Evolutionary conservation across 2,329 filamentous ascomycete species (phyloP).

Genomic region (Talaromyces sp.): DNA sequence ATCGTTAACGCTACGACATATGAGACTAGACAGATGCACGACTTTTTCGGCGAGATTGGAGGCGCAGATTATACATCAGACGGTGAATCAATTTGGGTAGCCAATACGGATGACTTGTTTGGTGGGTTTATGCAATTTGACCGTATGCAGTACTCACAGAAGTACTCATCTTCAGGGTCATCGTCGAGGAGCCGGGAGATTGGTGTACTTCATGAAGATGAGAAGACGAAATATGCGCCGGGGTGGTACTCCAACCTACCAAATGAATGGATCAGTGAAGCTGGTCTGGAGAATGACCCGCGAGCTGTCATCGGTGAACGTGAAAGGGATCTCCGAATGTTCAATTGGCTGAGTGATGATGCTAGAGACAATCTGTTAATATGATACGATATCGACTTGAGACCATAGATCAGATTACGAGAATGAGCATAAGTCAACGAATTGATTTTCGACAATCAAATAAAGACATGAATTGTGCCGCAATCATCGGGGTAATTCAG

Average conservation of each 20-base stretch:
- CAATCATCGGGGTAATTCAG: neutral
- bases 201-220: neutral
- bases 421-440: neutral
- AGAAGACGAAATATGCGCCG: neutral
- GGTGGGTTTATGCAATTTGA: conserved; percentile 47
- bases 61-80: conserved; percentile 43
- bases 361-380: conserved; percentile 34
- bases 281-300: conserved; percentile 33
- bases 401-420: neutral
- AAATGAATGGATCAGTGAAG: conserved; percentile 38
- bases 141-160: conserved; percentile 36
- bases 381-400: neutral
- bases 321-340: conserved; percentile 34
- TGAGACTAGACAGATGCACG: conserved; percentile 40
- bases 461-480: too few relatives aligned
- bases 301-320: conserved; percentile 34
- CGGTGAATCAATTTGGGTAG: conserved; percentile 41
- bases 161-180: conserved; percentile 22
- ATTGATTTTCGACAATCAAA: neutral
- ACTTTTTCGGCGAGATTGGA: conserved; percentile 47
- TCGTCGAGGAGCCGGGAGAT: neutral
- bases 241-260: conserved; percentile 30
- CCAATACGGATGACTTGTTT: conserved; percentile 42
- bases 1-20: conserved; percentile 45
- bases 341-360: conserved; percentile 32